Conservation (phyloP, 2,329 filamentous ascomycete genomes). For the Xylariales sp. region DNA sequence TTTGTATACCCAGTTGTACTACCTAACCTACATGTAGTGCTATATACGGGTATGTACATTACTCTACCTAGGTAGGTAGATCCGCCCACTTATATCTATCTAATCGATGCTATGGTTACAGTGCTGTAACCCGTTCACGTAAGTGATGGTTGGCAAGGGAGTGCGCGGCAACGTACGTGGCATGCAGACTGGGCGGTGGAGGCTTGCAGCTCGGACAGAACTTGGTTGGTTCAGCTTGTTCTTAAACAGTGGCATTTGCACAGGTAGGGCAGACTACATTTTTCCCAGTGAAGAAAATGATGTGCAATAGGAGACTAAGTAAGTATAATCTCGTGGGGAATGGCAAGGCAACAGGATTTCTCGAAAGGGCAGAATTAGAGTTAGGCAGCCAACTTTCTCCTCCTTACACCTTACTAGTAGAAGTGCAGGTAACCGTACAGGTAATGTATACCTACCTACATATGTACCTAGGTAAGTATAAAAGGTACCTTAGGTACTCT, state of each 20-base stretch:
- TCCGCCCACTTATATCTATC: not conserved
- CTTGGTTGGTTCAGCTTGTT: not conserved
- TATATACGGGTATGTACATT: no score
- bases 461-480: no score
- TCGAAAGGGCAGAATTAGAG: not conserved
- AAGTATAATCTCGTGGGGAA: not conserved
- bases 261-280: not conserved
- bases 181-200: conserved; percentile 25
- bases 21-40: no score
- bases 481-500: no score
- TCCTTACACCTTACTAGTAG: no score
- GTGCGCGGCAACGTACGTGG: conserved; percentile 34
- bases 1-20: no score
- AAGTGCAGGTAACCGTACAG: no score
- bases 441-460: no score
- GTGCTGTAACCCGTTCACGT: not conserved
- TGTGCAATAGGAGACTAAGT: not conserved
- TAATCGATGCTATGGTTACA: not conserved
- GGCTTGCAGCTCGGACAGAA: not conserved
- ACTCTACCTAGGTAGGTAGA: no score
- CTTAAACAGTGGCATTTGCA: not conserved
- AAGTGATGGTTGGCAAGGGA: conserved; percentile 7
- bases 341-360: conserved; percentile 13
- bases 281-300: conserved; percentile 1
- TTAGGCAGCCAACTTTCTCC: not conserved